phyloP scores from a whole-genome alignment of 768 basidiomycete genomes.

The Russula lepida region DNA sequence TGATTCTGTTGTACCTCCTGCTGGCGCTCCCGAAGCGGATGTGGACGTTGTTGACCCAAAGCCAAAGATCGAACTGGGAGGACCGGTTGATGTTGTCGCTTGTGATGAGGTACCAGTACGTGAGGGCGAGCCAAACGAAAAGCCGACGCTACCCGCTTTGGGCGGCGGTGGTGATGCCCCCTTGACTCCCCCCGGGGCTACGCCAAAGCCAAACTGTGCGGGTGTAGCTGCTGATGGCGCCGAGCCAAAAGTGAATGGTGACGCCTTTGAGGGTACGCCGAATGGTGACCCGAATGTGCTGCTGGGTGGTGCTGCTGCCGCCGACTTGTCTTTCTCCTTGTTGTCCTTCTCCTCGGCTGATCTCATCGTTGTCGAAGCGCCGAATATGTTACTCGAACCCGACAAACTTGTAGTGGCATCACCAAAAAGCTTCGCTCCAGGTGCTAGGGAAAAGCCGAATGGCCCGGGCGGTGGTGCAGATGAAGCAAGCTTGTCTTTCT shows the following conservation, averaged over 20 bases:
- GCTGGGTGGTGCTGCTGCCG: neutral
- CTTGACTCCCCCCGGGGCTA: neutral
- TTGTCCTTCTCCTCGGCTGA: conserved; percentile 5
- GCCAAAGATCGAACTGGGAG: neutral
- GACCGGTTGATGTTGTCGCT: neutral
- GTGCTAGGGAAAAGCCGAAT: neutral
- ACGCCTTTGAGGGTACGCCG: neutral
- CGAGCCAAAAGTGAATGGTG: conserved; percentile 9
- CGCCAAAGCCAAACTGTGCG: conserved; percentile 16
- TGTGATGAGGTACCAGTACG: conserved; percentile 1
- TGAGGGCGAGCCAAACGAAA: conserved; percentile 20
- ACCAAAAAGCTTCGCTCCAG: conserved; percentile 8
- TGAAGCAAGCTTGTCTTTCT: neutral
- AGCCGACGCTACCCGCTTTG: conserved; percentile 13
- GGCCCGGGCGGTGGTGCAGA: neutral
- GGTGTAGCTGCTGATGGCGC: neutral
- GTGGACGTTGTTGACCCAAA: neutral
- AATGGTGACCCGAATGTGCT: conserved; percentile 11
- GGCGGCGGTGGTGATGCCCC: conserved; percentile 6
- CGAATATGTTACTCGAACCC: conserved; percentile 7
- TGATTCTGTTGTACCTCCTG: neutral
- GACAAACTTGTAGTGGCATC: neutral
- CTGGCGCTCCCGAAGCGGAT: neutral
- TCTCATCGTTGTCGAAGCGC: conserved; percentile 5
- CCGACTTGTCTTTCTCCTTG: neutral